A percentile compares a stretch with the other conserved stretches of the same genome.
Conservation (phyloP, 2,329 filamentous ascomycete species). For the Ascochyta fabae region DNA sequence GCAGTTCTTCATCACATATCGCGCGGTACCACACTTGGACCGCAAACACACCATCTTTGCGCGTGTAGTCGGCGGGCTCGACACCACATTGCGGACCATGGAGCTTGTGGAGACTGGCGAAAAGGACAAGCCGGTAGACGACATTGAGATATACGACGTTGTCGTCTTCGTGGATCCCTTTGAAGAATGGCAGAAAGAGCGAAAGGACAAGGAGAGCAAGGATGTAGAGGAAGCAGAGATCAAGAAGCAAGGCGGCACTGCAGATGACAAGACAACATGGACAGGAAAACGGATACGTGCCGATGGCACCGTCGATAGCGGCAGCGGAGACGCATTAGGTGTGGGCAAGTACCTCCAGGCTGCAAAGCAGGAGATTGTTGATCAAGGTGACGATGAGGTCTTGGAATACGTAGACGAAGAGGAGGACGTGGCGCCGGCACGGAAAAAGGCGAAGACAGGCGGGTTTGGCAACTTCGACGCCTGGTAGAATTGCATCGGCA, state of each 20-base stretch:
- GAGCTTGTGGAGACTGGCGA: constrained; percentile 78
- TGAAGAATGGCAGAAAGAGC: constrained; percentile 83
- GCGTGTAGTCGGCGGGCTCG: constrained; percentile 76
- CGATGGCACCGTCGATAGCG: constrained; percentile 65
- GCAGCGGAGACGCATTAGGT: constrained; percentile 60
- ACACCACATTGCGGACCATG: constrained; percentile 74
- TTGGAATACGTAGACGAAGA: constrained; percentile 69
- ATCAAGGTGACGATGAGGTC: constrained; percentile 62
- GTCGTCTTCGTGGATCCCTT: constrained; percentile 94
- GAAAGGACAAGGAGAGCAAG: constrained; percentile 60
- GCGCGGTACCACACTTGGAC: constrained; percentile 82
- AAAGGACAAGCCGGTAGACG: constrained; percentile 75
- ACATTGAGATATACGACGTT: constrained; percentile 81
- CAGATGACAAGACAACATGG: constrained; percentile 93
- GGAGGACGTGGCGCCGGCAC: constrained; percentile 67
- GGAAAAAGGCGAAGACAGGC: constrained; percentile 78
- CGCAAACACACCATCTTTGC: constrained; percentile 98
- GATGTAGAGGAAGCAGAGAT: constrained; percentile 70
- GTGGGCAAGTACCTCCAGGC: constrained; percentile 85
- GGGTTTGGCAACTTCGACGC: constrained; percentile 95
- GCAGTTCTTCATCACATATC: constrained; percentile 95
- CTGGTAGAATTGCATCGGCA: constrained; percentile 65
- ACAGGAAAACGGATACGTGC: constrained; percentile 87
- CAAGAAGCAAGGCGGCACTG: constrained; percentile 70
- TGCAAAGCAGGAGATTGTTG: constrained; percentile 49